Percentiles rank a stretch among this genome's conserved stretches.
phyloP scores from a whole-genome alignment of 257 asterid genomes.

The Fraxinus anomala region DNA sequence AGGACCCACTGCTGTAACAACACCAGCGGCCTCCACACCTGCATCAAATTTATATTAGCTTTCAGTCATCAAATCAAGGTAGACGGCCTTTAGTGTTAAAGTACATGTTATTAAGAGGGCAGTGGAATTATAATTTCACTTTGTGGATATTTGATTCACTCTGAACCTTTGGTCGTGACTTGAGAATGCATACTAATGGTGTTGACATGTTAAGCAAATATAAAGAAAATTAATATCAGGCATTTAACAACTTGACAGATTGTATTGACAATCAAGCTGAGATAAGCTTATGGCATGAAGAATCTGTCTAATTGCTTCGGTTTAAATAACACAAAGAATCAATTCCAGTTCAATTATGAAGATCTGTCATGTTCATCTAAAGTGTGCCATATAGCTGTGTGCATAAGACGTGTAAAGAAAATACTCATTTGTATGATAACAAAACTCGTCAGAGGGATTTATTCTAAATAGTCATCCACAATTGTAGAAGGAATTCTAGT shows the following conservation, averaged over 20 bases:
- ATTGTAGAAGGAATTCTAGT: not conserved
- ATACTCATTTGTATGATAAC: not conserved
- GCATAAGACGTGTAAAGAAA: not conserved
- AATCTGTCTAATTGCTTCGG: not conserved
- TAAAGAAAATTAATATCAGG: not conserved
- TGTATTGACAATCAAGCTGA: not conserved
- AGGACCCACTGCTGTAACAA: constrained; percentile 83
- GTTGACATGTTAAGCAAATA: not conserved
- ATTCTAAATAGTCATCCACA: not conserved
- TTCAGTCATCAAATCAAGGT: not conserved
- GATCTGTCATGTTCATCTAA: not conserved
- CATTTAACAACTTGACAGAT: not conserved
- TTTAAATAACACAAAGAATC: not conserved
- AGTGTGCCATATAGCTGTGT: not conserved
- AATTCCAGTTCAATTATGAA: not conserved
- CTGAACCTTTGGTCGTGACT: not conserved
- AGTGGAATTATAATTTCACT: not conserved
- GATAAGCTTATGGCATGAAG: not conserved
- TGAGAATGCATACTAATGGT: not conserved
- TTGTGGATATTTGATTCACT: not conserved
- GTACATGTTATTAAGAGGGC: not conserved
- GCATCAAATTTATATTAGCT: constrained; percentile 12
- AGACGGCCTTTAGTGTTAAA: not conserved
- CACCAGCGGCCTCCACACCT: constrained; percentile 98
- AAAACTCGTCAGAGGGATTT: not conserved